Evolutionary conservation across 768 basidiomycete genomes (phyloP).

Genomic region (Leccinum incarnatum): DNA sequence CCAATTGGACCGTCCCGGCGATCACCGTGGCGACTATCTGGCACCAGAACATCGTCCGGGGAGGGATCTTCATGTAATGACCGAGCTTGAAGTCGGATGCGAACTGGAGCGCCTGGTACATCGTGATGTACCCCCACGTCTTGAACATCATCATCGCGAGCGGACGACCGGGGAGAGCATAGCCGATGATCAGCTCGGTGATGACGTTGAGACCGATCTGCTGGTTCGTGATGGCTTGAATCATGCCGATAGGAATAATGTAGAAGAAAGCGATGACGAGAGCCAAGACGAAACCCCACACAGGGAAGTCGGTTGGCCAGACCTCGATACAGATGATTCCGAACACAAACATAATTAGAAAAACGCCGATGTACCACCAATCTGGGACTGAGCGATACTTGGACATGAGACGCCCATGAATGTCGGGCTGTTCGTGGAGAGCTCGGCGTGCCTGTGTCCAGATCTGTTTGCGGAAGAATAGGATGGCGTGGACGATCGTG

Average conservation of each 20-base stretch:
- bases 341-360: constrained; percentile 55
- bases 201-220: constrained; percentile 69
- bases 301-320: constrained; percentile 53
- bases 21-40: constrained; percentile 63
- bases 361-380: constrained; percentile 51
- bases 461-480: constrained; percentile 60
- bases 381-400: constrained; percentile 57
- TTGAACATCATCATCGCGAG: constrained; percentile 81
- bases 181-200: constrained; percentile 70
- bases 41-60: constrained; percentile 63
- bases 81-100: constrained; percentile 75
- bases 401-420: constrained; percentile 60
- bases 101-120: constrained; percentile 65
- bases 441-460: constrained; percentile 49
- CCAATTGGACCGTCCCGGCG: constrained; percentile 65
- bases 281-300: constrained; percentile 44
- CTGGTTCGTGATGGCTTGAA: constrained; percentile 79
- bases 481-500: constrained; percentile 39
- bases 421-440: constrained; percentile 54
- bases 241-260: constrained; percentile 73
- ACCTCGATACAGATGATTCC: constrained; percentile 58
- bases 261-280: constrained; percentile 54
- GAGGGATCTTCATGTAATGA: constrained; percentile 70
- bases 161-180: constrained; percentile 55
- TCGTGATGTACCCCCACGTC: constrained; percentile 65